phyloP scores from a whole-genome alignment of 345 rosid species.

The Salix arbutifolia region DNA sequence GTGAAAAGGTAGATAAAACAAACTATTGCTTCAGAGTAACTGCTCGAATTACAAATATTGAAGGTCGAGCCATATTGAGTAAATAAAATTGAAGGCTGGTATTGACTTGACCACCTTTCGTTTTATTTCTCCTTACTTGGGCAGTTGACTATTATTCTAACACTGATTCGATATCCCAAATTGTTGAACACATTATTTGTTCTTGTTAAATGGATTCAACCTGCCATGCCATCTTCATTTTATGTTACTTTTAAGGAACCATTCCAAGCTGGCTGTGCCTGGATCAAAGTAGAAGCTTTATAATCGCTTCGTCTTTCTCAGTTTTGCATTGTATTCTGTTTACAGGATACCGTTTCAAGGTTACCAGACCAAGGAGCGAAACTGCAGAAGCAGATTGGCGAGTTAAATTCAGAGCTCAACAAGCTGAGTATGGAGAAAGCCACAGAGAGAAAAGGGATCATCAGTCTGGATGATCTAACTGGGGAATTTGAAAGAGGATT shows the following conservation, averaged over 20 bases:
- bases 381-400: constrained; percentile 60
- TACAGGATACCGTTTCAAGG: constrained; percentile 56
- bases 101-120: background rate
- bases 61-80: background rate
- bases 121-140: background rate
- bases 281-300: background rate
- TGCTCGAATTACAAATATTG: background rate
- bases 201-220: background rate
- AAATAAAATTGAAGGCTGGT: background rate
- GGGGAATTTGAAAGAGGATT: constrained; percentile 46
- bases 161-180: background rate
- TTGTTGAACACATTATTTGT: background rate
- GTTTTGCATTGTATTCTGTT: background rate
- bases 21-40: background rate
- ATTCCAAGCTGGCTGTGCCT: background rate
- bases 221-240: background rate
- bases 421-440: constrained; percentile 35
- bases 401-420: constrained; percentile 54
- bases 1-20: background rate
- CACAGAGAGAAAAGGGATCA: constrained; percentile 29
- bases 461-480: constrained; percentile 58
- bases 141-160: background rate
- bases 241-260: background rate
- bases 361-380: constrained; percentile 81
- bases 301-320: background rate